Evolutionary conservation across 2,329 filamentous ascomycete species (phyloP).

Genomic region (Thielaviopsis ethacetica): DNA sequence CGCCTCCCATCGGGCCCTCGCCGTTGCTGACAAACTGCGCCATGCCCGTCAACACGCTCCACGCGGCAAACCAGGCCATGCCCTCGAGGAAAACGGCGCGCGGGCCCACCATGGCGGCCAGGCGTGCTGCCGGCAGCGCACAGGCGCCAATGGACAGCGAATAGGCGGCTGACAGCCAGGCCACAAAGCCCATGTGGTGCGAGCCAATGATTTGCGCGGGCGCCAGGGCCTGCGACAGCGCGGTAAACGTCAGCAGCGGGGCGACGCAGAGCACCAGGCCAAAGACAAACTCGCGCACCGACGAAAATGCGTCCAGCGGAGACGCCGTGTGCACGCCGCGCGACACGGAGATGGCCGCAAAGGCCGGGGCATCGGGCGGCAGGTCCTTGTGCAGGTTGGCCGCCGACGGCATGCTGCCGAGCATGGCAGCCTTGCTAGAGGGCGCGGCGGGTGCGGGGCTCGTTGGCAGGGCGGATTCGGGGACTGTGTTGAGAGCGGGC

Average conservation of each 20-base stretch:
- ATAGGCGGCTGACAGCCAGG: constrained; percentile 42
- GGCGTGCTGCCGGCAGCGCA: constrained; percentile 36
- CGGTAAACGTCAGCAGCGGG: constrained; percentile 10
- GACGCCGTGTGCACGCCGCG: neutral
- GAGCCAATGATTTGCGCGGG: constrained; percentile 10
- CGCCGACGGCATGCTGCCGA: neutral
- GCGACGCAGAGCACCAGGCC: constrained; percentile 9
- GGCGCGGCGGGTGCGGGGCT: neutral
- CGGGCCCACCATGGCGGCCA: constrained; percentile 42
- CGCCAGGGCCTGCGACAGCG: constrained; percentile 9
- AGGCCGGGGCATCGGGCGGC: neutral
- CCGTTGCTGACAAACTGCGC: constrained; percentile 10
- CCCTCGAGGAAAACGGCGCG: constrained; percentile 36
- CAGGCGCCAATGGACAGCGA: constrained; percentile 38
- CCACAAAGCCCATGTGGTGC: constrained; percentile 8
- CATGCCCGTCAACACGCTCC: constrained; percentile 31
- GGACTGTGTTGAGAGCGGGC: neutral
- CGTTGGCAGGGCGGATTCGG: neutral
- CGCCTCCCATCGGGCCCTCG: constrained; percentile 24
- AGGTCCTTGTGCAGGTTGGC: neutral
- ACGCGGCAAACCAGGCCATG: constrained; percentile 36
- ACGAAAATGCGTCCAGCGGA: constrained; percentile 7
- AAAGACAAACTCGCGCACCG: constrained; percentile 12
- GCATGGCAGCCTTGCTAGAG: neutral
- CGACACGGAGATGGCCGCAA: neutral